Base-by-base conservation (phyloP, 2,329 filamentous ascomycete species). In the Thermoascus crustaceus region DNA sequence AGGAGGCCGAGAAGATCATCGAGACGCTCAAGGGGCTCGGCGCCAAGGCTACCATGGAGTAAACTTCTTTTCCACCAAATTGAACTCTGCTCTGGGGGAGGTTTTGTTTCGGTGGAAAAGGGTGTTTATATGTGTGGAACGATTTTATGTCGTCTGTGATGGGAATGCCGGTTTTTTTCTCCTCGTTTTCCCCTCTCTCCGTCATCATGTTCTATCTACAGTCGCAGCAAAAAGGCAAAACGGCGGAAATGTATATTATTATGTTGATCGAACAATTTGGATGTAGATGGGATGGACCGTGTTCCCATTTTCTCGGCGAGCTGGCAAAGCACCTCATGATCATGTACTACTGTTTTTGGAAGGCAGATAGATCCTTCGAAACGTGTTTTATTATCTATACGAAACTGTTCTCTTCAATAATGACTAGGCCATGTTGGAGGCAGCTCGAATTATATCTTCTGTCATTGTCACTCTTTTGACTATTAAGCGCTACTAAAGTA, bases 1-100 rank as follows among this genome's bases (percentile, higher is more conserved):
- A 99, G 58, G 93, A 99, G 64, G 87, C 86, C 5, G 89, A 96
- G 76, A 98, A 98, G 81, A 95, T 98, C 57, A 78, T 98, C 40
- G 85, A 85, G 64, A 80, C 85, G 26, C 75, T 99, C 72, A 96
- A 96, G 78, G 88, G 76, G 49, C 71, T 99, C 43, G 91, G 91
- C 47, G 91, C 82, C 46, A 86, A 84, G 47, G 89, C 85, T 42
- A 69, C 76, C 46, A 91, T 98, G 85, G 91, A 98, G 64, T 96
- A 85, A 70, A 54, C 9, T 10, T 11, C 6, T 10, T 23, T 41
- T 13, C 21, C 11, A 10, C 7, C n/a, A n/a, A n/a, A n/a, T n/a
- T n/a, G n/a, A n/a, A n/a, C n/a, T n/a, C n/a, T n/a, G n/a, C n/a
- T n/a, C n/a, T n/a, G n/a, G 25, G 5, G 25, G 10, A 34, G 16